phyloP scores from a whole-genome alignment of 495 filamentous ascomycete species.

The Cercophora samala region DNA sequence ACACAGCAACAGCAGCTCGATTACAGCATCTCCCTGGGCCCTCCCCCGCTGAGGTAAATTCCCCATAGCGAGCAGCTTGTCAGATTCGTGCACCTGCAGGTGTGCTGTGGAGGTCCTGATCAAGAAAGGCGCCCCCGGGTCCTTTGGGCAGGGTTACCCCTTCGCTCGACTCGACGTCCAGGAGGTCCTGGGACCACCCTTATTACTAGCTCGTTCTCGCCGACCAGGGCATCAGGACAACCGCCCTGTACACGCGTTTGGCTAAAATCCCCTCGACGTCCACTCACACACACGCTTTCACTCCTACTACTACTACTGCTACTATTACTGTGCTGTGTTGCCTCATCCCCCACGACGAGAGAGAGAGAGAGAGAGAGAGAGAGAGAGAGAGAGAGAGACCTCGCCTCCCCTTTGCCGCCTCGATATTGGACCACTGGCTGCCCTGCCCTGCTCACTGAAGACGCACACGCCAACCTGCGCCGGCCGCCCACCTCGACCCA shows the following conservation, averaged over 20 bases:
- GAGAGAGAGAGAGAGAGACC: background rate
- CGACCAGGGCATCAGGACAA: slow-evolving; percentile 11
- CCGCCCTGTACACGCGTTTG: slow-evolving; percentile 15
- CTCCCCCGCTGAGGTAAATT: background rate
- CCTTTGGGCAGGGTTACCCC: slow-evolving; percentile 25
- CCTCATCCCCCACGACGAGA: background rate
- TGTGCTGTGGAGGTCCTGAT: slow-evolving; percentile 20
- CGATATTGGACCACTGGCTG: background rate
- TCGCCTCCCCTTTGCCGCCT: background rate
- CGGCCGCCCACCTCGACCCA: background rate
- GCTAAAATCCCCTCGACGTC: slow-evolving; percentile 30
- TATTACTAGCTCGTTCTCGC: slow-evolving; percentile 19
- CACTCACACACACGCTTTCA: slow-evolving; percentile 12
- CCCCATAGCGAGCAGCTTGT: slow-evolving; percentile 4
- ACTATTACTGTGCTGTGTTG: background rate
- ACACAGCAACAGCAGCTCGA: background rate
- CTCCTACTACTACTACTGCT: background rate
- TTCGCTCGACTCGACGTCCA: slow-evolving; percentile 18
- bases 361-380: background rate
- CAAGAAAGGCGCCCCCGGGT: slow-evolving; percentile 15
- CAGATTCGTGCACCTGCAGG: slow-evolving; percentile 7
- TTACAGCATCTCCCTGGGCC: background rate
- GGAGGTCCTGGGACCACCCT: slow-evolving; percentile 19
- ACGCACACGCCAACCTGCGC: background rate
- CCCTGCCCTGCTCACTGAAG: background rate